A percentile compares a stretch with the other conserved stretches of the same genome.
phyloP scores from a whole-genome alignment of 768 basidiomycete species.

The Mycena venus region DNA sequence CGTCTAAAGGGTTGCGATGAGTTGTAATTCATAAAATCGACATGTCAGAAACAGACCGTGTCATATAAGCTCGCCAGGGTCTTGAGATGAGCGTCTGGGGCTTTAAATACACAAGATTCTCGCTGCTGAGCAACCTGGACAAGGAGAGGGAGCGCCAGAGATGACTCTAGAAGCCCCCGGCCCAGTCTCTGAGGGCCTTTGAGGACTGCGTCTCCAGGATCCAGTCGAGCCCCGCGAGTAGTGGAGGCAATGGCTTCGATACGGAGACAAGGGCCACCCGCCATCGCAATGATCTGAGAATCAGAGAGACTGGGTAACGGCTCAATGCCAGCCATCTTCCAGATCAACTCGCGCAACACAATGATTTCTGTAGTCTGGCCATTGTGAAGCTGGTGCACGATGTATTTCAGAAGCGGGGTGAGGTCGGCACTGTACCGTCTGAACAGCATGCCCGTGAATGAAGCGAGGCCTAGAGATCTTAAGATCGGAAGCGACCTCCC shows the following conservation, averaged over 20 bases:
- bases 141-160: constrained; percentile 88
- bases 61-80: constrained; percentile 91
- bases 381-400: constrained; percentile 90
- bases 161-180: constrained; percentile 73
- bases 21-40: constrained; percentile 30
- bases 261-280: constrained; percentile 88
- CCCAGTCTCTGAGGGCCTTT: constrained; percentile 80
- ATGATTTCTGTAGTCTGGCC: constrained; percentile 90
- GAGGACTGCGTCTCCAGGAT: constrained; percentile 72
- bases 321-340: constrained; percentile 96
- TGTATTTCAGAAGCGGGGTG: constrained; percentile 87
- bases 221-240: constrained; percentile 80
- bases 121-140: constrained; percentile 94
- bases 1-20: constrained; percentile 62
- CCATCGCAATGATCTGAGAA: constrained; percentile 90
- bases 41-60: constrained; percentile 71
- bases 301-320: constrained; percentile 92
- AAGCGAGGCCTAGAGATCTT: constrained; percentile 78
- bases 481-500: constrained; percentile 30
- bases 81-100: constrained; percentile 84
- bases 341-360: constrained; percentile 92
- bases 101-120: constrained; percentile 84
- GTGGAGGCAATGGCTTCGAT: constrained; percentile 89
- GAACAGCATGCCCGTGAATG: constrained; percentile 94
- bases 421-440: constrained; percentile 88